Evolutionary conservation across 768 basidiomycete genomes (phyloP).

Genomic region (Megacollybia marginata): DNA sequence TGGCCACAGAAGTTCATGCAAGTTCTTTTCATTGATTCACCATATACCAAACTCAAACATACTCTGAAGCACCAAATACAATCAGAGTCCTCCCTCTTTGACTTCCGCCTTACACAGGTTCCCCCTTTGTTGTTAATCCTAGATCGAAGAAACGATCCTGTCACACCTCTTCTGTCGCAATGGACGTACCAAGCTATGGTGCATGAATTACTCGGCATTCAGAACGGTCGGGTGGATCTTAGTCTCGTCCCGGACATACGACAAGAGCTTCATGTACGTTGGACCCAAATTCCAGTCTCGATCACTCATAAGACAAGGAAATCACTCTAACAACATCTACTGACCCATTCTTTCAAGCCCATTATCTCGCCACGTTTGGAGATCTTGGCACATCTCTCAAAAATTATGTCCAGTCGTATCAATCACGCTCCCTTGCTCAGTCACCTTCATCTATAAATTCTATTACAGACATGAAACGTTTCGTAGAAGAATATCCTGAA

Average conservation of each 20-base stretch:
- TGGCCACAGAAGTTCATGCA: conserved; percentile 84
- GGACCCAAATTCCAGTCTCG: neutral
- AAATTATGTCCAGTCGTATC: conserved; percentile 91
- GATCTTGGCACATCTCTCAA: conserved; percentile 90
- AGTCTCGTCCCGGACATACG: conserved; percentile 77
- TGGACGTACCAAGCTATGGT: conserved; percentile 99
- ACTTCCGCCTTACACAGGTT: conserved; percentile 85
- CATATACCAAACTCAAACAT: neutral
- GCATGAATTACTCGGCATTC: conserved; percentile 88
- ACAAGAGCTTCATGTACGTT: conserved; percentile 74
- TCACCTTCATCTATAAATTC: conserved; percentile 83
- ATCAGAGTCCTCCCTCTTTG: conserved; percentile 77
- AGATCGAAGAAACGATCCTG: conserved; percentile 94
- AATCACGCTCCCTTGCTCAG: conserved; percentile 71
- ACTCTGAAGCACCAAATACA: conserved; percentile 64
- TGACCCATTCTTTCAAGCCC: conserved; percentile 89
- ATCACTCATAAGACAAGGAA: conserved; percentile 48
- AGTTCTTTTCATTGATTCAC: conserved; percentile 6
- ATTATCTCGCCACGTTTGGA: conserved; percentile 91
- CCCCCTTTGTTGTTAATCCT: conserved; percentile 87
- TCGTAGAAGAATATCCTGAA: conserved; percentile 98
- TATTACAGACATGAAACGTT: conserved; percentile 93
- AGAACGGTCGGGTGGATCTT: conserved; percentile 88
- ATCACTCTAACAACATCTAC: conserved; percentile 86
- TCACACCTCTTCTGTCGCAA: conserved; percentile 91